Evolutionary conservation across 371 early-diverging fungal genomes (phyloP), one percentile per base, ranked within the genome.

Genomic region (Gilbertella persicaria): DNA sequence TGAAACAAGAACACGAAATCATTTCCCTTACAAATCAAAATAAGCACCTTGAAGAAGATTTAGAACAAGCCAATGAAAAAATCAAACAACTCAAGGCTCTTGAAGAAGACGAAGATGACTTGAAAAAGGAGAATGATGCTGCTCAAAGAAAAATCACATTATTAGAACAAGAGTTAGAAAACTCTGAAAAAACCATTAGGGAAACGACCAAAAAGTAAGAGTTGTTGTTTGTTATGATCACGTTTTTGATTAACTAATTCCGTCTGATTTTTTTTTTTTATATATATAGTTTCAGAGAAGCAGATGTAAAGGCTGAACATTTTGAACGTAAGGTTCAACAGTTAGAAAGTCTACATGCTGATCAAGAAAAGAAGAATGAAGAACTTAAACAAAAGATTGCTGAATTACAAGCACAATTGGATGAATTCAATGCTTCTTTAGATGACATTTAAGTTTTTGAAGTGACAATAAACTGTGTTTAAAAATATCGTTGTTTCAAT

Each of bases 291-390:
- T 75, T 86, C 65, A 84, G 89, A 50, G 82, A 81, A 53, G 83
- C 85, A 43, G 91, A 92, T 66, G 83, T 92, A 55, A 85, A 86
- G 71, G 86, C 90, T 41, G 92, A 92, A 58, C 84, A 83, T 57
- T 84, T 86, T 66, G 90, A 92, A 65, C 88, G 92, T 65, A 86
- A 82, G 62, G 84, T 87, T 17, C 78, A 80, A 30, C 84, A 87
- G 61, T 55, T 88, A 63, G 91, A 90, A 69, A 69, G 62, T 46
- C 75, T 84, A 46, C 63, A 67, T 37, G 63, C 64, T 29, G 79
- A 73, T 19, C 69, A 77, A 40, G 92, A 92, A 62, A 62, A 62
- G 53, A 83, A 80, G 73, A 67, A 78, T 51, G 85, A 89, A 53
- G 87, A 84, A 21, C 57, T 84, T 28, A 72, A 72, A 50, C 64